Evolutionary conservation across 2,329 filamentous ascomycete genomes (phyloP).

Genomic region (Microthyrium microscopicum): DNA sequence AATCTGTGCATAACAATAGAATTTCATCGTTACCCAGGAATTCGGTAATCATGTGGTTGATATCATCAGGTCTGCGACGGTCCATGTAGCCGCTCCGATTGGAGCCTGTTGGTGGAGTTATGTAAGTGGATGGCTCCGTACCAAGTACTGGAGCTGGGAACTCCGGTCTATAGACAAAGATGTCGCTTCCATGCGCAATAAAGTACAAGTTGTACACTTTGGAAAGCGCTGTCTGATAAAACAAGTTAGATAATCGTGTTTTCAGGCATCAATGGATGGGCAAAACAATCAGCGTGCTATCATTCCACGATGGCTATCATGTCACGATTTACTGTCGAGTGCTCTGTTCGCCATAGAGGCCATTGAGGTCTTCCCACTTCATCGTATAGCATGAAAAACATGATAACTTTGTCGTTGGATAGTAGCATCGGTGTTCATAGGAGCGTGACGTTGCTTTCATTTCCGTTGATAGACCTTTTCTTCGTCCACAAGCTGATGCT

Average conservation of each 20-base stretch:
- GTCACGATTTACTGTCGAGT: neutral
- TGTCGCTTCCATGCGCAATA: slow-evolving; percentile 22
- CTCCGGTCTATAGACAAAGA: slow-evolving; percentile 27
- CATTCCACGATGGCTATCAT: neutral
- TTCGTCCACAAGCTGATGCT: too few relatives aligned
- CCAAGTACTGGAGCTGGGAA: slow-evolving; percentile 26
- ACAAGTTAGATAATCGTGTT: neutral
- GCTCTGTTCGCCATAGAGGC: neutral
- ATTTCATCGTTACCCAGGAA: slow-evolving; percentile 29
- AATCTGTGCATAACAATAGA: slow-evolving; percentile 36
- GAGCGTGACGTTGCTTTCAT: too few relatives aligned
- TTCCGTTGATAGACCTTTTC: too few relatives aligned
- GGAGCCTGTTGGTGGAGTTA: slow-evolving; percentile 22
- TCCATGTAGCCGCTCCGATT: slow-evolving; percentile 20
- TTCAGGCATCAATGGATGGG: too few relatives aligned
- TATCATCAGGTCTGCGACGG: slow-evolving; percentile 22
- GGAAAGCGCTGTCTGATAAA: slow-evolving; percentile 26
- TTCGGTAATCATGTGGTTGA: slow-evolving; percentile 28
- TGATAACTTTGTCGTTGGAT: neutral
- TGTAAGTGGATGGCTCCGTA: slow-evolving; percentile 19
- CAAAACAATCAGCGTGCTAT: slow-evolving; percentile 7
- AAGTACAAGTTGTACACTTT: slow-evolving; percentile 31
- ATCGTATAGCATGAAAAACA: neutral
- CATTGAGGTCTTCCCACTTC: neutral
- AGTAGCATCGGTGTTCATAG: too few relatives aligned